phyloP scores from a whole-genome alignment of 768 basidiomycete genomes.

The Pleurotus cornucopiae region DNA sequence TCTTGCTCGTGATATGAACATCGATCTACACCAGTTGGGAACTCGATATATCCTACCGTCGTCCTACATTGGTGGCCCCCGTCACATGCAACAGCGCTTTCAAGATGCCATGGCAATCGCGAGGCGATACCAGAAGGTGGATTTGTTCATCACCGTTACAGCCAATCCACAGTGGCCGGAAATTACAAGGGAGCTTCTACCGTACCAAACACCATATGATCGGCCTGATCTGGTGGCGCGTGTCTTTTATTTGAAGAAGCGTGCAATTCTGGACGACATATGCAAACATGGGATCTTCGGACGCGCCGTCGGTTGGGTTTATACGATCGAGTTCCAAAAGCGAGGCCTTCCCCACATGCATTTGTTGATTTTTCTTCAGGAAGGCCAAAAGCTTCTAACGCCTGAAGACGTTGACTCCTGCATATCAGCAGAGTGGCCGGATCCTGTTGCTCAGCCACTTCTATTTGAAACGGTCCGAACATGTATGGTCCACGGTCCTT shows the following conservation, averaged over 20 bases:
- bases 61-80: too few species aligned
- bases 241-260: slow-evolving; percentile 41
- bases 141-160: too few species aligned
- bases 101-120: too few species aligned
- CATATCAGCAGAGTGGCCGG: slow-evolving; percentile 32
- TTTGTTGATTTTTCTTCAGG: slow-evolving; percentile 36
- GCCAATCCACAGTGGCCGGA: too few species aligned
- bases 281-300: slow-evolving; percentile 36
- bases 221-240: slow-evolving; percentile 42
- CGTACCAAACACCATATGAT: slow-evolving; percentile 12
- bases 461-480: slow-evolving; percentile 29
- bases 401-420: slow-evolving; percentile 32
- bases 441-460: slow-evolving; percentile 26
- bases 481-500: slow-evolving; percentile 32
- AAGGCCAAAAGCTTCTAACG: slow-evolving; percentile 25
- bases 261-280: slow-evolving; percentile 30
- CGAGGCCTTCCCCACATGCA: slow-evolving; percentile 53
- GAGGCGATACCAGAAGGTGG: too few species aligned
- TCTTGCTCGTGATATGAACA: too few species aligned
- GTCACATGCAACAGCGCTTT: too few species aligned
- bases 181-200: too few species aligned
- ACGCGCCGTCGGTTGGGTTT: slow-evolving; percentile 34
- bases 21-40: too few species aligned
- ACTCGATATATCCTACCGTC: too few species aligned
- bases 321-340: slow-evolving; percentile 58